Evolutionary conservation across 345 rosid genomes (phyloP), one percentile per base, ranked within the genome.

Genomic region (Rhizophora apiculata): DNA sequence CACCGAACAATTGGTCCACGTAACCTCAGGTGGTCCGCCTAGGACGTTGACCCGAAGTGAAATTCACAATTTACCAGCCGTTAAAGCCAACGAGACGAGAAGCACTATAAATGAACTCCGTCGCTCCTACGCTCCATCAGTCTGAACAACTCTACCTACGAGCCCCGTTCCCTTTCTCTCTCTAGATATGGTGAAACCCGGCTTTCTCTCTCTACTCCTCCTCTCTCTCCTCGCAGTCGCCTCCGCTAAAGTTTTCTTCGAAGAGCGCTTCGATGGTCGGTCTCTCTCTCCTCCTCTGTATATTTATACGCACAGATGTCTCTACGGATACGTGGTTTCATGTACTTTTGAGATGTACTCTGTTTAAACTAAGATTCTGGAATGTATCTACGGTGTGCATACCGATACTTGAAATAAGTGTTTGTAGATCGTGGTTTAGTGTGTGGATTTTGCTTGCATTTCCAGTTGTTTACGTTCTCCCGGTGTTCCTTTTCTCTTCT

Each of bases 241-340:
- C 11, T 84, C 86, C 10, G 88, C 98, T 9, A 63, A 72, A 51
- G 93, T 90, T 55, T 82, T 88, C 82, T 96, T 96, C 78, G 98
- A 94, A 73, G 98, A 94, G 30, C 96, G 88, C 10, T 94, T 92
- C 73, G 90, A 88, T 27, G 97, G 99, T 95, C 49, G 1, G 18
- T 43, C 4, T 13, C 84, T 31, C 37, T 37, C 15, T 74, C 16
- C 27, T 64, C 51, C 1, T 6, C 22, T 32, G 5, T 15, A 2
- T 53, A 2, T 6, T 11, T 53, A n/a, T n/a, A 8, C 37, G 27
- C 59, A n/a, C 29, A 22, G 26, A 2, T 6, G 30, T 62, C 6
- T 48, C 34, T 63, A 3, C 20, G 0, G 22, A 22, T 5, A 10
- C 2, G 6, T 6, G 19, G 22, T 56, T 56, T 56, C 11, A 2